These are phyloP conservation scores for Paramarasmius palmivorus DNA, from an alignment of 1,284 basidiomycete genomes.

Conservation along the genomic window DNA sequence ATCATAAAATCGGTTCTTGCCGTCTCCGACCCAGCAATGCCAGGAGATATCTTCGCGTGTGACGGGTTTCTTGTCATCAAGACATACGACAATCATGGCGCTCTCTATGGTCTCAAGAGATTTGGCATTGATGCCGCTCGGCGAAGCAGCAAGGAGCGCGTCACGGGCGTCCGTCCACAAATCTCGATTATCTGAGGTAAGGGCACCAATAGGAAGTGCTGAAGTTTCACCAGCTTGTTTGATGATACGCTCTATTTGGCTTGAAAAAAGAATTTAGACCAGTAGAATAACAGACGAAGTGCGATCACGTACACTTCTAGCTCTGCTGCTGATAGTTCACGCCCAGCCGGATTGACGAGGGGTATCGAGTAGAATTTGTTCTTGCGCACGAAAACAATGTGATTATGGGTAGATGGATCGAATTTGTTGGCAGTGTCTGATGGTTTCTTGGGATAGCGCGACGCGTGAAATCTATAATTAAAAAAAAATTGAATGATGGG, in stretches of 20 bases:
- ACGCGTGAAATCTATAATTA: slow-evolving; percentile 78
- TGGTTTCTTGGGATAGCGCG: slow-evolving; percentile 82
- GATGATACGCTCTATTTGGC: slow-evolving; percentile 82
- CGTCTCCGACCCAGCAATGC: slow-evolving; percentile 91
- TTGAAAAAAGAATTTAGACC: slow-evolving; percentile 26
- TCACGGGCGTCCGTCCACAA: slow-evolving; percentile 84
- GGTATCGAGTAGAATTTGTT: slow-evolving; percentile 88
- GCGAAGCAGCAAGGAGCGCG: slow-evolving; percentile 66
- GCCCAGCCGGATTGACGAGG: slow-evolving; percentile 61
- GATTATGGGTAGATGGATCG: slow-evolving; percentile 76
- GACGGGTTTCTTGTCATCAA: slow-evolving; percentile 82
- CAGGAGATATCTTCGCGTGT: slow-evolving; percentile 85
- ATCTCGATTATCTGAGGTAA: slow-evolving; percentile 91
- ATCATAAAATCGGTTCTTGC: slow-evolving; percentile 94
- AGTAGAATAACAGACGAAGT: not conserved
- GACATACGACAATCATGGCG: slow-evolving; percentile 83
- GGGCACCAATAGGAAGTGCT: slow-evolving; percentile 72
- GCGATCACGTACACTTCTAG: slow-evolving; percentile 59
- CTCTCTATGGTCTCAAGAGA: slow-evolving; percentile 85
- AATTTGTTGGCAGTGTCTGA: slow-evolving; percentile 87
- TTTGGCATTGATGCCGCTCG: slow-evolving; percentile 56
- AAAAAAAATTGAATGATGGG: slow-evolving; percentile 2
- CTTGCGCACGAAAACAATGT: slow-evolving; percentile 89
- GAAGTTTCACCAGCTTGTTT: slow-evolving; percentile 58
- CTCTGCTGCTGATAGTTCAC: slow-evolving; percentile 74